Conservation (phyloP, 2,329 filamentous ascomycete species). For the Colletotrichum spinosum region DNA sequence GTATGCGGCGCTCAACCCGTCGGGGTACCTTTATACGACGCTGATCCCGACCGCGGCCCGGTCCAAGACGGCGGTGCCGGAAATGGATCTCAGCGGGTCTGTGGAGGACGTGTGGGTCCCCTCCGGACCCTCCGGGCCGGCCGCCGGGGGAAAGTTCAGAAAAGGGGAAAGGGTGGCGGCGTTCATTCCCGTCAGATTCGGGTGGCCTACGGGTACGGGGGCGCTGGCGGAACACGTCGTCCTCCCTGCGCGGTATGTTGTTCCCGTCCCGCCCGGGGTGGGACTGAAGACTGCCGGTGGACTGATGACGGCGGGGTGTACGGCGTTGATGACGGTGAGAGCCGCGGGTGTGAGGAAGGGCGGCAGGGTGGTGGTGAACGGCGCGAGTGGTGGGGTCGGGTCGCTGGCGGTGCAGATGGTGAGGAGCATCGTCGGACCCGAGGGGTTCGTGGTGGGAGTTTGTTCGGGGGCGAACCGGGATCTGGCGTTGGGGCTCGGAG, state of each 20-base stretch:
- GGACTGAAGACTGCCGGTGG: slow-evolving; percentile 50
- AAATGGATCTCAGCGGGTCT: slow-evolving; percentile 57
- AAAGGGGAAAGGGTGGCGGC: slow-evolving; percentile 51
- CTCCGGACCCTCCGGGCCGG: not conserved
- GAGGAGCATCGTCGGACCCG: slow-evolving; percentile 49
- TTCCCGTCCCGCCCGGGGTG: slow-evolving; percentile 46
- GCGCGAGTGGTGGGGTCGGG: slow-evolving; percentile 64
- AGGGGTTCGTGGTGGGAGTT: slow-evolving; percentile 58
- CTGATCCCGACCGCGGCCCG: slow-evolving; percentile 53
- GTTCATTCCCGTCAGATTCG: slow-evolving; percentile 49
- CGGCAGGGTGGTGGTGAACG: slow-evolving; percentile 59
- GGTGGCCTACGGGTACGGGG: slow-evolving; percentile 50
- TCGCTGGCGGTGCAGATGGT: slow-evolving; percentile 58
- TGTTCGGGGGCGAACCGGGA: slow-evolving; percentile 60
- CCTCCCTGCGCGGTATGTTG: slow-evolving; percentile 48
- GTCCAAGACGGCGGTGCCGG: slow-evolving; percentile 50
- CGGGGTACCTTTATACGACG: slow-evolving; percentile 55
- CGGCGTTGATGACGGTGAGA: slow-evolving; percentile 52
- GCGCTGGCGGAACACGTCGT: slow-evolving; percentile 54
- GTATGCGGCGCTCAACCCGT: slow-evolving; percentile 59
- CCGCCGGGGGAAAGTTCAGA: slow-evolving; percentile 37
- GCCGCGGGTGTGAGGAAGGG: slow-evolving; percentile 52
- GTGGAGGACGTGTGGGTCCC: slow-evolving; percentile 51
- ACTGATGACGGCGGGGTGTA: slow-evolving; percentile 50
- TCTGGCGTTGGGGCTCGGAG: slow-evolving; percentile 59